Conservation (phyloP, 805 yeast genomes). For the Teunomyces pallodes region DNA sequence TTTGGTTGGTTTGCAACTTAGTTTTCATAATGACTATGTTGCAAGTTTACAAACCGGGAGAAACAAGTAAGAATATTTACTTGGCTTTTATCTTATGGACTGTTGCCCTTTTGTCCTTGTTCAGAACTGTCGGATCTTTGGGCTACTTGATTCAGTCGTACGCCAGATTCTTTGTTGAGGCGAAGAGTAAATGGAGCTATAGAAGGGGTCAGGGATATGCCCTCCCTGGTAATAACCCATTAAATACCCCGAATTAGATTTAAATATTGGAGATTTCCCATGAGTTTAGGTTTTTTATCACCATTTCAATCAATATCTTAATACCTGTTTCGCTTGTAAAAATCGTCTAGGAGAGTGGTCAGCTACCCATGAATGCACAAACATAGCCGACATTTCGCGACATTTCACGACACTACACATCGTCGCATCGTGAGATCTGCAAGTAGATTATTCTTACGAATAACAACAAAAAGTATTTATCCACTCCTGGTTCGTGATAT, state of each 20-base stretch:
- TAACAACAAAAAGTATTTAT: background rate
- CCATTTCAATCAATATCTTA: background rate
- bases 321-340: background rate
- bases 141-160: constrained; percentile 53
- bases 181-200: constrained; percentile 41
- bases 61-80: constrained; percentile 61
- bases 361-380: too few species aligned
- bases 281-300: too few species aligned
- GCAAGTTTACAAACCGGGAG: constrained; percentile 71
- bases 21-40: constrained; percentile 83
- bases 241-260: constrained; percentile 20
- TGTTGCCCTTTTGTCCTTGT: constrained; percentile 78
- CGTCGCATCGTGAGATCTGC: constrained; percentile 2
- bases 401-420: background rate
- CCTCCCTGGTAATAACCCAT: constrained; percentile 30
- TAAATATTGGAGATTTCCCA: too few species aligned
- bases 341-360: too few species aligned
- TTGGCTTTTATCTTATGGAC: constrained; percentile 86
- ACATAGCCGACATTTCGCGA: background rate
- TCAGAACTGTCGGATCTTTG: constrained; percentile 81
- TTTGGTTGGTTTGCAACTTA: constrained; percentile 87
- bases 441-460: background rate
- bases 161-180: constrained; percentile 37
- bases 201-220: constrained; percentile 36
- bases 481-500: background rate